These are phyloP conservation scores for Lentinula guzmanii DNA, from an alignment of 768 basidiomycete genomes.

Conservation along the genomic window DNA sequence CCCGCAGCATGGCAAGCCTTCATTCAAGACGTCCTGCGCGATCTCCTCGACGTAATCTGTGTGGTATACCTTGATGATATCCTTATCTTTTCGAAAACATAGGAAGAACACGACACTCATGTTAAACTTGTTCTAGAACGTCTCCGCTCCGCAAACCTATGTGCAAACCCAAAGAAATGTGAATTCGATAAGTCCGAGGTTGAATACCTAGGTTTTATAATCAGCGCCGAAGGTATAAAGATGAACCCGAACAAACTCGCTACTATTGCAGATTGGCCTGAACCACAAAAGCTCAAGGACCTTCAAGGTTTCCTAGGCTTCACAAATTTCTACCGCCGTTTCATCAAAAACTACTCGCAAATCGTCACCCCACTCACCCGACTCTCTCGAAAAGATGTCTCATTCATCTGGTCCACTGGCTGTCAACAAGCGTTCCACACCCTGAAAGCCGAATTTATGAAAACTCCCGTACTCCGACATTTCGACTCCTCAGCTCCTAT, in stretches of 20 bases:
- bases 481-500: too few species aligned
- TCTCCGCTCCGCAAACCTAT: conserved; percentile 21
- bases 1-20: conserved; percentile 29
- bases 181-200: conserved; percentile 14
- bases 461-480: too few species aligned
- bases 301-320: conserved; percentile 38
- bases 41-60: conserved; percentile 16
- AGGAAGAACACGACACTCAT: conserved; percentile 14
- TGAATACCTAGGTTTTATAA: conserved; percentile 10
- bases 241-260: conserved; percentile 34
- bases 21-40: conserved; percentile 33
- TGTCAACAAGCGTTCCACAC: too few species aligned
- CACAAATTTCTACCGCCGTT: conserved; percentile 6
- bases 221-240: conserved; percentile 16
- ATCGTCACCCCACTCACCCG: conserved; percentile 21
- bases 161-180: conserved; percentile 30
- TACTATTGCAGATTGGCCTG: conserved; percentile 31
- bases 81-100: conserved; percentile 27
- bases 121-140: conserved; percentile 15
- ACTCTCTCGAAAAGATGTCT: conserved; percentile 18
- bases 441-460: too few species aligned
- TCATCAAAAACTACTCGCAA: conserved; percentile 22
- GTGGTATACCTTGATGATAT: conserved; percentile 26
- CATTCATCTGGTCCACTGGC: conserved; percentile 19
- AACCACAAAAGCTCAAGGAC: conserved; percentile 23